These are phyloP conservation scores for Acanthochlamys bracteata DNA, from an alignment of 106 monocot species.

Conservation along the genomic window DNA sequence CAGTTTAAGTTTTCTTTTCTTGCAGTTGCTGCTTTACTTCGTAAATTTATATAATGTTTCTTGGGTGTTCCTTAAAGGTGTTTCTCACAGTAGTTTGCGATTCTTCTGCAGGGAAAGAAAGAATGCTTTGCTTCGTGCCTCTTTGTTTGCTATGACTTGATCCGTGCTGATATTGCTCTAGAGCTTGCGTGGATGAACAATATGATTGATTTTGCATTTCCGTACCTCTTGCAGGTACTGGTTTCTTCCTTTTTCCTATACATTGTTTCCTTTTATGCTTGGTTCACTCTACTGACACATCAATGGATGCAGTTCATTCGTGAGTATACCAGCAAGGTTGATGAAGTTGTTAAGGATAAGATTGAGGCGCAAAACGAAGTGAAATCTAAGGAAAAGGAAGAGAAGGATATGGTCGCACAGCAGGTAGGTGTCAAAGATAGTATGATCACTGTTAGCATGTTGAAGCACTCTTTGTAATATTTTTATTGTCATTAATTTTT, in stretches of 20 bases:
- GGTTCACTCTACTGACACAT: neutral
- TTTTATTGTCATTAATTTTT: neutral
- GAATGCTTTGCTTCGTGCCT: slow-evolving; percentile 98
- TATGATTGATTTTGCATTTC: slow-evolving; percentile 93
- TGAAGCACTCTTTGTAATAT: neutral
- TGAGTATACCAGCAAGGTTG: slow-evolving; percentile 90
- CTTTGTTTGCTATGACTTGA: slow-evolving; percentile 94
- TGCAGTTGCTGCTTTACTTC: too few relatives aligned
- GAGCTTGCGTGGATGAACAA: slow-evolving; percentile 98
- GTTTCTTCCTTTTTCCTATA: neutral
- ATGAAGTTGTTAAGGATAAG: slow-evolving; percentile 85
- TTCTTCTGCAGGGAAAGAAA: slow-evolving; percentile 84
- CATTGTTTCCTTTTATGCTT: neutral
- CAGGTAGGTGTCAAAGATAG: slow-evolving; percentile 38
- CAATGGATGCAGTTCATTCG: slow-evolving; percentile 61
- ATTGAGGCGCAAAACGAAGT: slow-evolving; percentile 78
- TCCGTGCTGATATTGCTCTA: slow-evolving; percentile 85
- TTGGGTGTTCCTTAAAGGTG: neutral
- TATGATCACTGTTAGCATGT: neutral
- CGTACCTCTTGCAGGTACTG: slow-evolving; percentile 81
- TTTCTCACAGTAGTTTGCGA: neutral
- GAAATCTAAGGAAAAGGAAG: slow-evolving; percentile 81
- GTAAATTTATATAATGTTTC: too few relatives aligned
- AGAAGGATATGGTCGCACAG: slow-evolving; percentile 95
- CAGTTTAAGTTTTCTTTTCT: too few relatives aligned